Evolutionary conservation across 495 filamentous ascomycete species (phyloP).

Genomic region (Recurvomyces mirabilis): DNA sequence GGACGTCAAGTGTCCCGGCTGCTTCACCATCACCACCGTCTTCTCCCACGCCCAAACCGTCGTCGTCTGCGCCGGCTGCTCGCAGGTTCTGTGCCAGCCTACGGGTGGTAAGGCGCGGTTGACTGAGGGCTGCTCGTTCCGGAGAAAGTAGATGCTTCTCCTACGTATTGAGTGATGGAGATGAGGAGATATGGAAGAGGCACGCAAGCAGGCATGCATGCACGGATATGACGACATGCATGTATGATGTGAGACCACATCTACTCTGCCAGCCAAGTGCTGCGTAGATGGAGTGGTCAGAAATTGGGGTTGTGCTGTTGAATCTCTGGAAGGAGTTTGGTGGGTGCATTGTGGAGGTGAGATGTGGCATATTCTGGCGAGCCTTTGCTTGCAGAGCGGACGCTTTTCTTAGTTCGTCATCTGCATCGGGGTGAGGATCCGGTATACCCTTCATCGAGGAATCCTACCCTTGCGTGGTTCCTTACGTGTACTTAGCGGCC

Average conservation of each 20-base stretch:
- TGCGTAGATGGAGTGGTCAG: neutral
- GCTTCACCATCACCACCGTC: constrained; percentile 99
- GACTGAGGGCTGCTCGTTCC: constrained; percentile 98
- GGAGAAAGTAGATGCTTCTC: constrained; percentile 87
- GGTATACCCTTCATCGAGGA: constrained; percentile 8
- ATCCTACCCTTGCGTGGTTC: constrained; percentile 11
- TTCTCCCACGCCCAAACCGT: constrained; percentile 99
- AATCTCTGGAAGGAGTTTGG: constrained; percentile 1
- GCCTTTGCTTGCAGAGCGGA: too few relatives aligned
- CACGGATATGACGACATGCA: too few relatives aligned
- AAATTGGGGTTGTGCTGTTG: neutral
- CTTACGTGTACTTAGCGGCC: neutral
- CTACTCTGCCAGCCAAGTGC: neutral
- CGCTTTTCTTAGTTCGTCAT: too few relatives aligned
- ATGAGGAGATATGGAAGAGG: neutral
- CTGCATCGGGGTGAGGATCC: constrained; percentile 14
- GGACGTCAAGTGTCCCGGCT: constrained; percentile 99
- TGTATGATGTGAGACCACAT: too few relatives aligned
- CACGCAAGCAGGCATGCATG: too few relatives aligned
- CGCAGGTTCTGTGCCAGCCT: constrained; percentile 93
- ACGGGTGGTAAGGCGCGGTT: constrained; percentile 95
- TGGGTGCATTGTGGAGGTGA: constrained; percentile 9
- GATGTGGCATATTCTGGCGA: constrained; percentile 13
- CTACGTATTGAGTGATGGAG: neutral
- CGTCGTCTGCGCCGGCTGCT: constrained; percentile 97